Evolutionary conservation across 2,329 filamentous ascomycete species (phyloP).

Genomic region (Xylaria sp.): DNA sequence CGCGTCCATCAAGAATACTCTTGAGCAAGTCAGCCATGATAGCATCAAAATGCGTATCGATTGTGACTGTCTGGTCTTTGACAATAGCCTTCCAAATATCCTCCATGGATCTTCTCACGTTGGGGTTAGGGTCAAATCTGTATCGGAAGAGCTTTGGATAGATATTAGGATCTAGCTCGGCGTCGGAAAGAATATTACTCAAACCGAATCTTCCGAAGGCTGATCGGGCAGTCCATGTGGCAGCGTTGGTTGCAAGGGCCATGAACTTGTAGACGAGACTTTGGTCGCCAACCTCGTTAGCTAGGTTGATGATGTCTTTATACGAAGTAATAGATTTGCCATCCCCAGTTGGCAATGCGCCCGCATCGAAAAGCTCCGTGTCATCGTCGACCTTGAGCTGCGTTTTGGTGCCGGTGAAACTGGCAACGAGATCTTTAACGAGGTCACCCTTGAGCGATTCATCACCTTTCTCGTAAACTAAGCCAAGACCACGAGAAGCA

Average conservation of each 20-base stretch:
- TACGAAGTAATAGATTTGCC: conserved; percentile 89
- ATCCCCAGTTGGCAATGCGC: conserved; percentile 82
- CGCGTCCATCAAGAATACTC: conserved; percentile 73
- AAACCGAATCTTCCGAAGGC: conserved; percentile 93
- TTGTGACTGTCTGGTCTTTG: conserved; percentile 71
- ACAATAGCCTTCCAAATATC: conserved; percentile 97
- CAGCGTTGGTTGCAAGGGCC: conserved; percentile 91
- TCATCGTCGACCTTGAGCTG: conserved; percentile 81
- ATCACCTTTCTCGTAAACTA: conserved; percentile 92
- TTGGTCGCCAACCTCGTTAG: conserved; percentile 94
- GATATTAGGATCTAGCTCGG: conserved; percentile 81
- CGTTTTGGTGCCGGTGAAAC: conserved; percentile 74
- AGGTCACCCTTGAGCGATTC: conserved; percentile 72
- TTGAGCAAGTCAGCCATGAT: conserved; percentile 85
- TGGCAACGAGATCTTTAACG: conserved; percentile 79
- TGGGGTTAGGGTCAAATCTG: conserved; percentile 88
- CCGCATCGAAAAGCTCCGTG: conserved; percentile 89
- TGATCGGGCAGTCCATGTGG: conserved; percentile 94
- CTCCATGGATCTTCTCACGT: conserved; percentile 92
- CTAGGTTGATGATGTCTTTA: conserved; percentile 91
- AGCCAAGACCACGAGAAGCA: conserved; percentile 79
- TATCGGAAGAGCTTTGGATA: conserved; percentile 95
- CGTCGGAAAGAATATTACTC: conserved; percentile 85
- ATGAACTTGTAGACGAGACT: conserved; percentile 98
- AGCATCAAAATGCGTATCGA: conserved; percentile 77